Percentiles rank a stretch among this genome's conserved stretches.
These are phyloP conservation scores for Saturnispora ahearnii DNA, from an alignment of 805 yeast species.

Conservation along the genomic window DNA sequence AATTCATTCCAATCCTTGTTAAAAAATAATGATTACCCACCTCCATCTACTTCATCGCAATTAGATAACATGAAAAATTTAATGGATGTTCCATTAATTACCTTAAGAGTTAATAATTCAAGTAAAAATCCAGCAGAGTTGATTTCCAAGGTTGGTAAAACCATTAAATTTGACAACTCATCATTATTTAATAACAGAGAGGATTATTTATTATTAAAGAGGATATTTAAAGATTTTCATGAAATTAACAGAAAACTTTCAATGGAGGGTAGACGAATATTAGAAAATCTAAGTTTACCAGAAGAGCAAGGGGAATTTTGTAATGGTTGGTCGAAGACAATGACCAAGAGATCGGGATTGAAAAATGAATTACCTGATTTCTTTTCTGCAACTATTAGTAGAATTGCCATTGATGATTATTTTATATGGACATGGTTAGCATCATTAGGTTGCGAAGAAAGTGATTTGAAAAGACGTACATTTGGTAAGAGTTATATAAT, in stretches of 20 bases:
- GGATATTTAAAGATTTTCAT: conserved; percentile 50
- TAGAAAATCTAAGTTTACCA: conserved; percentile 30
- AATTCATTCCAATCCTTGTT: conserved; percentile 55
- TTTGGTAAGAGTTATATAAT: conserved; percentile 79
- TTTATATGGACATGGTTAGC: conserved; percentile 91
- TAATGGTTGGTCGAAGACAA: conserved; percentile 30
- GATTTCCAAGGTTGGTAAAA: conserved; percentile 45
- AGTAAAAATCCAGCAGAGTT: conserved; percentile 49
- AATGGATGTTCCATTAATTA: conserved; percentile 31
- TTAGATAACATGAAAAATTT: conserved; percentile 19
- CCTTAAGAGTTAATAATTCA: conserved; percentile 31
- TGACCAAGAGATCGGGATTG: conserved; percentile 15
- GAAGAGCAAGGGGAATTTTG: conserved; percentile 17
- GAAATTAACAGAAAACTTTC: conserved; percentile 59
- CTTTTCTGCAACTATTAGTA: conserved; percentile 40
- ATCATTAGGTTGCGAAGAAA: conserved; percentile 65
- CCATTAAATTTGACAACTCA: conserved; percentile 61
- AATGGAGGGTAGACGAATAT: conserved; percentile 58
- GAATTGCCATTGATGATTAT: conserved; percentile 74
- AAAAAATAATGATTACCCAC: conserved; percentile 69
- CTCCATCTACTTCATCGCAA: conserved; percentile 32
- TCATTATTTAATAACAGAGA: conserved; percentile 65
- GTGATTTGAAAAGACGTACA: conserved; percentile 49
- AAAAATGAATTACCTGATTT: conserved; percentile 22
- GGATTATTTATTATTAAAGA: conserved; percentile 66